Percentiles rank a stretch among this genome's conserved stretches.
Conservation (phyloP, 2,329 filamentous ascomycete species). For the Raffaelea albimanens region DNA sequence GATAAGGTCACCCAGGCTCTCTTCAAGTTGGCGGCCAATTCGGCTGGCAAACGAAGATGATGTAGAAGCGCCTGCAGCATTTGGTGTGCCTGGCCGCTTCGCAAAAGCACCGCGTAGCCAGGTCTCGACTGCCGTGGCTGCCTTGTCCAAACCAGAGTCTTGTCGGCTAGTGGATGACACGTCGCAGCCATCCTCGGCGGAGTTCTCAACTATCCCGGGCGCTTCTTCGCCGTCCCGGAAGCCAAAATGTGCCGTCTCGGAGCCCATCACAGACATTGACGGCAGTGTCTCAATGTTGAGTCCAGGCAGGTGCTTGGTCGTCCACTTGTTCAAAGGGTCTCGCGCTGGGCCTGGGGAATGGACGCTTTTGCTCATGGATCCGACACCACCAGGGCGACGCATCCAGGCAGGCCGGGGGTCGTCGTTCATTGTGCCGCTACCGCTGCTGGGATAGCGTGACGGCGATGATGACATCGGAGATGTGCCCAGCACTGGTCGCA, state of each 20-base stretch:
- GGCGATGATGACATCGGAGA: slow-evolving; percentile 22
- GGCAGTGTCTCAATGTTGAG: slow-evolving; percentile 62
- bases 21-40: slow-evolving; percentile 15
- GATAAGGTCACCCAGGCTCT: slow-evolving; percentile 54
- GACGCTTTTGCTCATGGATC: slow-evolving; percentile 64
- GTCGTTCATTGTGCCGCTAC: slow-evolving; percentile 15
- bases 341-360: slow-evolving; percentile 71
- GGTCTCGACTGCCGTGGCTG: slow-evolving; percentile 78
- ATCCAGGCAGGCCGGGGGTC: slow-evolving; percentile 51
- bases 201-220: slow-evolving; percentile 39
- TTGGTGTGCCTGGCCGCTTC: slow-evolving; percentile 47
- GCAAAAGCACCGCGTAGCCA: slow-evolving; percentile 80
- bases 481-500: slow-evolving; percentile 21
- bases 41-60: slow-evolving; percentile 7
- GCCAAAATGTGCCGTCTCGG: slow-evolving; percentile 49
- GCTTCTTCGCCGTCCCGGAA: slow-evolving; percentile 29
- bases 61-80: slow-evolving; percentile 7
- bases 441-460: slow-evolving; percentile 28
- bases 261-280: slow-evolving; percentile 55
- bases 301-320: slow-evolving; percentile 72
- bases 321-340: slow-evolving; percentile 76
- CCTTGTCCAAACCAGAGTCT: slow-evolving; percentile 60
- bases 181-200: slow-evolving; percentile 36
- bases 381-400: slow-evolving; percentile 78
- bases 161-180: slow-evolving; percentile 27